Evolutionary conservation across 768 basidiomycete species (phyloP).

Genomic region (Strobilomyces confusus): DNA sequence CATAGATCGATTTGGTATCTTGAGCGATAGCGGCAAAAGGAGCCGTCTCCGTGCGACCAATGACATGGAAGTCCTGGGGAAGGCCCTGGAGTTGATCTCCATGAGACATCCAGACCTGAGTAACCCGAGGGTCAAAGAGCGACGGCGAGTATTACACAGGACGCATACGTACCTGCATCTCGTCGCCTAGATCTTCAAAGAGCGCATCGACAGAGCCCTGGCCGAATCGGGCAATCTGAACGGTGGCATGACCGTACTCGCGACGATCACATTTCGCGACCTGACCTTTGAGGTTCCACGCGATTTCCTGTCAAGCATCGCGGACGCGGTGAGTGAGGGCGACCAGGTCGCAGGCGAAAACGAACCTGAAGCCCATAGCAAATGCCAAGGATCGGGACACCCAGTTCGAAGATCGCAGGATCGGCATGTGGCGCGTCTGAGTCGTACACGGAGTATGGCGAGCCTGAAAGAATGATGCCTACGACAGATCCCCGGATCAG

Average conservation of each 20-base stretch:
- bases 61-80: slow-evolving; percentile 80
- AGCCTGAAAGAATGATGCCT: slow-evolving; percentile 97
- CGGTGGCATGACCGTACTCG: slow-evolving; percentile 90
- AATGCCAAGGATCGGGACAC: slow-evolving; percentile 91
- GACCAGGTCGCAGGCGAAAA: neutral
- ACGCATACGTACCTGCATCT: slow-evolving; percentile 66
- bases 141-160: neutral
- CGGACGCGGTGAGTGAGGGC: neutral
- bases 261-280: slow-evolving; percentile 86
- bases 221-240: slow-evolving; percentile 67
- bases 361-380: slow-evolving; percentile 94
- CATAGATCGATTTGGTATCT: too few relatives aligned
- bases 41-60: slow-evolving; percentile 82
- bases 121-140: neutral
- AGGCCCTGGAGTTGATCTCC: slow-evolving; percentile 86
- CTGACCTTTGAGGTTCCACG: slow-evolving; percentile 79
- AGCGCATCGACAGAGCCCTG: slow-evolving; percentile 62
- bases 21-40: slow-evolving; percentile 95
- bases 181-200: slow-evolving; percentile 83
- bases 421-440: slow-evolving; percentile 90
- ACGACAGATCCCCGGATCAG: neutral
- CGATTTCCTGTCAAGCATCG: slow-evolving; percentile 69
- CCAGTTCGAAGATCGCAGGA: slow-evolving; percentile 81
- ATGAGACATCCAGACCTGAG: slow-evolving; percentile 99
- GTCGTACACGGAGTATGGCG: slow-evolving; percentile 98